Base-by-base conservation (phyloP, 164 flowering plant species). In the Piper betle region DNA sequence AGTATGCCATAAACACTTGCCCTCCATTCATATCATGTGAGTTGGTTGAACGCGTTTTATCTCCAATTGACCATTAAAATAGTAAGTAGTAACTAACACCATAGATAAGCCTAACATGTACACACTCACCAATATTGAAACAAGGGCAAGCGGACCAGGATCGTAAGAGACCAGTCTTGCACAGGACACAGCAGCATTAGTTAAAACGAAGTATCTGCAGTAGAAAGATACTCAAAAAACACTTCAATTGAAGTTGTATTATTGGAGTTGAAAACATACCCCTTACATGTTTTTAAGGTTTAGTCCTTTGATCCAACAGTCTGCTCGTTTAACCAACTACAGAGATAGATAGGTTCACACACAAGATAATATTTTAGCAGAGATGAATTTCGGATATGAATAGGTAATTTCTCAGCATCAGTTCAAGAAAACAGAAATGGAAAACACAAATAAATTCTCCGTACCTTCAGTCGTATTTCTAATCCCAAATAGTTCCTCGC, bases 381-480 rank as follows among this genome's bases (percentile, higher is more conserved):
- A 11, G 17, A 50, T 11, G 15, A 50, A 25, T 25, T 25, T 25
- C 33, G 33, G 33, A 25, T 25, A 2, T 25, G 33, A 25, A 25
- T 25, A 25, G 33, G 33, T 25, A 25, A 25, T 25, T 25, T 25
- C 33, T 25, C 33, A 25, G 33, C 46, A 42, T 42, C 46, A 6
- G 11, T 6, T 42, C 11, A 5, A 5, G 10, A 53, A 53, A 16
- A 16, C 13, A 53, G 17, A 16, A 17, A 42, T 6, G 11, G 2
- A 42, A 42, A 11, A 42, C 46, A 42, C 46, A 42, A 6, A 42
- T 6, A 42, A 42, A 6, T 42, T n/a, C 46, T 40, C 68, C 81
- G 63, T 82, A 93, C 98, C 73, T 84, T 87, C 60, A 75, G 71
- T 48, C 97, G 85, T 73, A 93, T 89, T 72, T 93, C 98, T 65